Evolutionary conservation across 495 filamentous ascomycete species (phyloP), one percentile per base, ranked within the genome.

Genomic region (Letharia lupina): DNA sequence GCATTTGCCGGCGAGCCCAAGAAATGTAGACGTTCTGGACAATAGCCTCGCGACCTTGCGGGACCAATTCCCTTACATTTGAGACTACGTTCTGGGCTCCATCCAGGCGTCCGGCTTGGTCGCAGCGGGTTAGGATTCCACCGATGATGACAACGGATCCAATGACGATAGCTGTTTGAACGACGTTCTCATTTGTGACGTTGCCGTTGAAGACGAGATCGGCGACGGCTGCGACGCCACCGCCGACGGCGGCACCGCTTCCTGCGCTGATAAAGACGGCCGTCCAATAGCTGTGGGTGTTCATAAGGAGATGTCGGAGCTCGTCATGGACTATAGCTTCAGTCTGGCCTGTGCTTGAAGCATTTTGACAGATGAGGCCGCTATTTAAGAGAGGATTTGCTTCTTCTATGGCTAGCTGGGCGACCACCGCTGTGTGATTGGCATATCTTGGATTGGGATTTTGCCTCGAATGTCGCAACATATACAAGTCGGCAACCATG

Each of bases 91-190:
- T 13, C 13, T 57, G 40, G n/a, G 59, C 65, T 40, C 31, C 31
- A 28, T 67, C 65, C 3, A 67, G 60, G 11, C 59, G 65, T 35
- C 65, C 65, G 35, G 58, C 40, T 42, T 61, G 59, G 31, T 62
- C 50, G 31, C 44, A 16, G 65, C 65, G 65, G 33, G 42, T 67
- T 6, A 67, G 35, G 59, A 67, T 67, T 12, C 59, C 60, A 0
- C 56, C 50, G 6, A 63, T 57, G 20, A 63, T 8, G 18, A 61
- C 23, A 3, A 52, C 31, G 8, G 35, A 0, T 11, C 35, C 60
- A 15, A 67, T 42, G 18, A 67, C 65, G 16, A 35, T 23, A 2
- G 37, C 60, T 6, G 65, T 67, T 47, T 67, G 65, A 31, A 67
- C 44, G 15, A 42, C 40, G 2, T 67, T 67, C 31, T 57, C 10